Conservation (phyloP, 371 early-diverging fungal species). For the Mortierella polycephala region DNA sequence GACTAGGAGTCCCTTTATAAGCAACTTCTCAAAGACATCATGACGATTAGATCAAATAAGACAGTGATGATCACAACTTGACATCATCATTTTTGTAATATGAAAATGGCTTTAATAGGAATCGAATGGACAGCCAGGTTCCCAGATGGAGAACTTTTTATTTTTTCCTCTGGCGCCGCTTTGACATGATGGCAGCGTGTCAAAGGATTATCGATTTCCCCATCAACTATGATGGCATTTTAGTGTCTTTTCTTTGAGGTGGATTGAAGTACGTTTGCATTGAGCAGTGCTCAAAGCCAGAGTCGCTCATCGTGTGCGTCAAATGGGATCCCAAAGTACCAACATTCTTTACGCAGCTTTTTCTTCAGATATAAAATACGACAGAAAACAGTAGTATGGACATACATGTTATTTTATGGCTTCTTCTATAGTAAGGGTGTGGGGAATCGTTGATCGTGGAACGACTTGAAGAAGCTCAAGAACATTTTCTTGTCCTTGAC, state of each 20-base stretch:
- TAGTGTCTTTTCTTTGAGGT: background rate
- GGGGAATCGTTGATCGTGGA: slow-evolving; percentile 28
- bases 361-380: background rate
- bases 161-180: no score
- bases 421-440: slow-evolving; percentile 26
- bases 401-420: background rate
- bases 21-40: no score
- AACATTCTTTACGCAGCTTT: background rate
- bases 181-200: no score
- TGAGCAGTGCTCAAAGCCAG: slow-evolving; percentile 5
- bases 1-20: no score
- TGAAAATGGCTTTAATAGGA: no score
- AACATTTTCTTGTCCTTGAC: slow-evolving; percentile 13
- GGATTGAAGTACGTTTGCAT: slow-evolving; percentile 17
- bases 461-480: slow-evolving; percentile 34
- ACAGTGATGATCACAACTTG: no score
- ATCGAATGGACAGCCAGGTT: no score
- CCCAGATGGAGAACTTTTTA: no score
- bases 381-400: background rate
- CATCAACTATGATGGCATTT: no score
- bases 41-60: no score
- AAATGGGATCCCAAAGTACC: slow-evolving; percentile 12
- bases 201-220: no score
- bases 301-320: slow-evolving; percentile 9
- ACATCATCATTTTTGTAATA: no score